phyloP scores from a whole-genome alignment of 495 filamentous ascomycete genomes.

The Aspergillus funiculosus region DNA sequence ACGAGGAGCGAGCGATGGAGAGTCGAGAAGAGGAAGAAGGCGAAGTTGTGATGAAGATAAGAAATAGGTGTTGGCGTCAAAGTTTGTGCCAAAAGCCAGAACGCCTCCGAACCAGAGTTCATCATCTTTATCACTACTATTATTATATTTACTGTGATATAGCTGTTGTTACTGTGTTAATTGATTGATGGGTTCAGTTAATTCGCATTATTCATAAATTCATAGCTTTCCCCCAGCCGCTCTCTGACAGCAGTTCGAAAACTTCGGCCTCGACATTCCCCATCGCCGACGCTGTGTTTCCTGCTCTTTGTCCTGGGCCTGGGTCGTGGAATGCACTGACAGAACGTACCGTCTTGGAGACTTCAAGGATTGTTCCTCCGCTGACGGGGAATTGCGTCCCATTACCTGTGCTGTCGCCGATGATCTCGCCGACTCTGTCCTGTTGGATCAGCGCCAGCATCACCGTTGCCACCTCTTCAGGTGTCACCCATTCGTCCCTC shows the following conservation, averaged over 20 bases:
- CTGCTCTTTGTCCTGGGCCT: conserved; percentile 45
- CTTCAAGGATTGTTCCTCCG: conserved; percentile 55
- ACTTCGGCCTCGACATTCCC: conserved; percentile 37
- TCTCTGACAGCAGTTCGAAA: conserved; percentile 37
- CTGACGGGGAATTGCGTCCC: conserved; percentile 30
- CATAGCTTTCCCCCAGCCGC: conserved; percentile 40
- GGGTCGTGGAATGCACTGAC: conserved; percentile 54
- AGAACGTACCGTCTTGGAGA: conserved; percentile 48
- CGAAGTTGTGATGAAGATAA: not conserved
- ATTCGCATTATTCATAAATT: conserved; percentile 5
- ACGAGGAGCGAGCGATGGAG: not conserved
- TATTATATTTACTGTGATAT: too few species aligned
- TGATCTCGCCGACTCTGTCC: conserved; percentile 37
- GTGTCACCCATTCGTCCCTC: conserved; percentile 54
- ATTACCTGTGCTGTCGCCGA: conserved; percentile 34
- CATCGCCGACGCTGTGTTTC: conserved; percentile 41
- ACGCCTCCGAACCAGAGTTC: too few species aligned
- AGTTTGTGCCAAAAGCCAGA: too few species aligned
- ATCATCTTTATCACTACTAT: too few species aligned
- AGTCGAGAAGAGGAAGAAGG: not conserved
- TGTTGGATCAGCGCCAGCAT: conserved; percentile 58
- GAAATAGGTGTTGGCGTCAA: too few species aligned
- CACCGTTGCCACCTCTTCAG: conserved; percentile 59
- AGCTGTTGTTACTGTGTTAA: too few species aligned
- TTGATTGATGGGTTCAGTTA: not conserved